These are phyloP conservation scores for Curvularia hawaiiensis DNA, from an alignment of 2,329 filamentous ascomycete species.

Conservation along the genomic window DNA sequence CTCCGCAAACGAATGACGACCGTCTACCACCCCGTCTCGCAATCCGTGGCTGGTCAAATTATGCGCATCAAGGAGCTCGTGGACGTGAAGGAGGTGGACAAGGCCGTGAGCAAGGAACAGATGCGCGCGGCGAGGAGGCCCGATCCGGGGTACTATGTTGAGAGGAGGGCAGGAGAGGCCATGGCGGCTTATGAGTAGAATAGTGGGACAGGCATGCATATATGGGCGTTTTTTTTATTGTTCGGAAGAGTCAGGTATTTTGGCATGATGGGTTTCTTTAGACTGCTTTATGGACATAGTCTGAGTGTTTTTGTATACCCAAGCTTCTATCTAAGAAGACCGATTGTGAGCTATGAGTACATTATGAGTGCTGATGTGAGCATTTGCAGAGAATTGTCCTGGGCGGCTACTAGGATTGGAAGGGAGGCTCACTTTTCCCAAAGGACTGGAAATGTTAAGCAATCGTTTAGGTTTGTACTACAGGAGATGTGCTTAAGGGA, in stretches of 20 bases:
- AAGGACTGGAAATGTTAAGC: background rate
- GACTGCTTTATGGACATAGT: background rate
- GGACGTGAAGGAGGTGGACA: constrained; percentile 76
- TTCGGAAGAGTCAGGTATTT: background rate
- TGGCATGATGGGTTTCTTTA: background rate
- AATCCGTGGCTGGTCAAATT: constrained; percentile 85
- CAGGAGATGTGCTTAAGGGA: background rate
- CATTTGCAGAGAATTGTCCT: no score
- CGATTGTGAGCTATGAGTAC: background rate
- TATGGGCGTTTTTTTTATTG: background rate
- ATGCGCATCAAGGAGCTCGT: constrained; percentile 95
- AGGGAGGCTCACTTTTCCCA: background rate
- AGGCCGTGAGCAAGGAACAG: constrained; percentile 67
- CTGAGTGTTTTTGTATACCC: background rate
- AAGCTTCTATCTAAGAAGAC: background rate
- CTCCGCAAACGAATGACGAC: constrained; percentile 83
- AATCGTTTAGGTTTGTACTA: background rate
- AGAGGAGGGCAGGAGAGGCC: constrained; percentile 54
- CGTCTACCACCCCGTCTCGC: constrained; percentile 85
- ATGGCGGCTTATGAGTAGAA: constrained; percentile 24
- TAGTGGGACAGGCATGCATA: no score
- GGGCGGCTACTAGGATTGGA: background rate
- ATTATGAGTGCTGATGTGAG: background rate
- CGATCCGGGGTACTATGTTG: constrained; percentile 79
- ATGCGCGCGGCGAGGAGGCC: constrained; percentile 74